Conservation (phyloP, 805 yeast genomes). For the Candida jianshihensis region DNA sequence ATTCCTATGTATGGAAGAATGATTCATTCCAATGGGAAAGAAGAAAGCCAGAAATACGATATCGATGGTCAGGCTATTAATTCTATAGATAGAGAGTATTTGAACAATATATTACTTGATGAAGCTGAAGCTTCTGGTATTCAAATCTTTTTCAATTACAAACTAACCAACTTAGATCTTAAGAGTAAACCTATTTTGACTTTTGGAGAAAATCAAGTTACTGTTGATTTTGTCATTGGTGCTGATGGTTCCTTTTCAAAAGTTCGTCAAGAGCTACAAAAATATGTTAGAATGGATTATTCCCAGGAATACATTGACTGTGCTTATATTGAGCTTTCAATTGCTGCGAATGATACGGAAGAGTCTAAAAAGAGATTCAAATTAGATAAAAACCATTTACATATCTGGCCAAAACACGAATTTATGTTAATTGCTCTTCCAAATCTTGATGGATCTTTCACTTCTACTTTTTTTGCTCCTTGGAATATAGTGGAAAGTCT, state of each 20-base stretch:
- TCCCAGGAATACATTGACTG: constrained; percentile 76
- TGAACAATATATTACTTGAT: constrained; percentile 59
- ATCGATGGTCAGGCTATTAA: constrained; percentile 67
- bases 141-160: constrained; percentile 45
- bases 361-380: constrained; percentile 29
- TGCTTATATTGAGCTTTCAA: constrained; percentile 73
- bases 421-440: constrained; percentile 89
- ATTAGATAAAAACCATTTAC: constrained; percentile 62
- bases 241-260: constrained; percentile 83
- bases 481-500: constrained; percentile 56
- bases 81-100: constrained; percentile 69
- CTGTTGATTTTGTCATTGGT: constrained; percentile 63
- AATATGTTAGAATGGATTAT: constrained; percentile 59
- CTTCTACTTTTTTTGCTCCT: constrained; percentile 84
- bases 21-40: constrained; percentile 70
- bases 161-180: constrained; percentile 39
- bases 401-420: constrained; percentile 86
- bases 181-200: constrained; percentile 19
- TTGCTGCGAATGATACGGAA: constrained; percentile 45
- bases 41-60: constrained; percentile 70
- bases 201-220: constrained; percentile 12
- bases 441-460: constrained; percentile 78
- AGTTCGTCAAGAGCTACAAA: constrained; percentile 63
- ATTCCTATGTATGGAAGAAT: constrained; percentile 88
- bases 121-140: constrained; percentile 52